phyloP scores from a whole-genome alignment of 495 filamentous ascomycete genomes.

The Talaromyces wortmannii region DNA sequence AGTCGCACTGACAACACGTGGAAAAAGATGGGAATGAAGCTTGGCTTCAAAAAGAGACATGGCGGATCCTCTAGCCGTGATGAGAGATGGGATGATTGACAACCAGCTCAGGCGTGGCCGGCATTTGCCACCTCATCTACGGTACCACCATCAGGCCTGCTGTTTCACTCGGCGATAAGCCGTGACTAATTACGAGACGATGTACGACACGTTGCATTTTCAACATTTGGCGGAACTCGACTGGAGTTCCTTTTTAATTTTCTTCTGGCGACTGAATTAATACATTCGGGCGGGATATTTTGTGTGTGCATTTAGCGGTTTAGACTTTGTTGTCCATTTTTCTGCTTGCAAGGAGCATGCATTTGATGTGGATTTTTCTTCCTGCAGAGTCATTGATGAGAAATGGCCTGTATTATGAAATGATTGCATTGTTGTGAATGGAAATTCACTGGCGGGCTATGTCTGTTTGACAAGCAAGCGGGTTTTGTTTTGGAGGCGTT shows the following conservation, averaged over 20 bases:
- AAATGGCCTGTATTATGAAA: background rate
- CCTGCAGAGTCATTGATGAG: background rate
- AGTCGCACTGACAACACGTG: conserved; percentile 54
- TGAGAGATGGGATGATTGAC: conserved; percentile 5
- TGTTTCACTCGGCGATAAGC: background rate
- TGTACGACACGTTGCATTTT: background rate
- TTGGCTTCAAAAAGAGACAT: conserved; percentile 61
- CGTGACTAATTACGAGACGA: background rate
- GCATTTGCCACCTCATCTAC: no score
- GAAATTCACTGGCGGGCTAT: background rate
- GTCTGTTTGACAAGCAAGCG: background rate
- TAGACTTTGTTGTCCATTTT: background rate
- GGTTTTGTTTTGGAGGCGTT: background rate
- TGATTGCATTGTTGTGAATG: no score
- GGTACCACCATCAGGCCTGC: background rate
- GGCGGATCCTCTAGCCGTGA: conserved; percentile 26
- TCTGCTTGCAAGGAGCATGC: background rate
- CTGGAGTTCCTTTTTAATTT: background rate
- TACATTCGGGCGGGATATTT: background rate
- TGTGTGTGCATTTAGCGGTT: background rate
- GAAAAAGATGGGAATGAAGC: conserved; percentile 79
- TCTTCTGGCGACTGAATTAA: background rate
- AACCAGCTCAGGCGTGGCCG: no score
- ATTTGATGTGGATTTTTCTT: background rate
- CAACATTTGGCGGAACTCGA: background rate